A percentile compares a stretch with the other conserved stretches of the same genome.
Conservation (phyloP, 495 filamentous ascomycete species). For the Articulospora tetracladia region DNA sequence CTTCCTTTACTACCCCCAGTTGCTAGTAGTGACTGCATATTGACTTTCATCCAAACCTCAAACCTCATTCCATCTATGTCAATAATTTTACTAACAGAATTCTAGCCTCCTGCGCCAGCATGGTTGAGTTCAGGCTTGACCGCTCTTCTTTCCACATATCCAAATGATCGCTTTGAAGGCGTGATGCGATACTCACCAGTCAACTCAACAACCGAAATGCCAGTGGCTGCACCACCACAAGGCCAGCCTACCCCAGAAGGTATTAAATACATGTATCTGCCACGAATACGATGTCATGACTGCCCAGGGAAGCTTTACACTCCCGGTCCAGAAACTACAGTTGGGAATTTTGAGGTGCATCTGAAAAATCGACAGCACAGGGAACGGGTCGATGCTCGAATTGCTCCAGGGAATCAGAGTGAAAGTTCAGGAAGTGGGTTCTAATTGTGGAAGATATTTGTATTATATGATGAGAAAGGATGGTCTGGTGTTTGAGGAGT, state of each 20-base stretch:
- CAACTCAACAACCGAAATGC: constrained; percentile 58
- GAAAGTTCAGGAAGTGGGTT: background rate
- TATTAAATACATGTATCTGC: constrained; percentile 71
- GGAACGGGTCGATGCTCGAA: constrained; percentile 62
- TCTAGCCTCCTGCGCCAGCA: constrained; percentile 69
- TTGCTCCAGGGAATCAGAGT: constrained; percentile 1
- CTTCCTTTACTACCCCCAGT: background rate
- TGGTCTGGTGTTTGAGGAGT: background rate
- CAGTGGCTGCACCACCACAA: constrained; percentile 44
- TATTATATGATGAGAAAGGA: background rate
- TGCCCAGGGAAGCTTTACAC: constrained; percentile 94
- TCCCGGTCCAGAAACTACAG: constrained; percentile 74
- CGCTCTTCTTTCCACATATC: constrained; percentile 58
- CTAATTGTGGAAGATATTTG: background rate
- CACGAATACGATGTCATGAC: constrained; percentile 83
- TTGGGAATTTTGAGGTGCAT: constrained; percentile 88
- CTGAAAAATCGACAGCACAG: constrained; percentile 77
- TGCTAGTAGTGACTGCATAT: too few relatives aligned
- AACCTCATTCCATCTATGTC: constrained; percentile 4
- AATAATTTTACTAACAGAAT: constrained; percentile 16
- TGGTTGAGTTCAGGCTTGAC: constrained; percentile 72
- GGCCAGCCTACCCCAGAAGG: constrained; percentile 45
- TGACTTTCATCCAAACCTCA: too few relatives aligned
- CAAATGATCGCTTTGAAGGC: constrained; percentile 76
- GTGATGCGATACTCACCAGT: constrained; percentile 83